These are phyloP conservation scores for Chlamydomonas eustigma DNA, from an alignment of 139 green algal species.

Conservation along the genomic window DNA sequence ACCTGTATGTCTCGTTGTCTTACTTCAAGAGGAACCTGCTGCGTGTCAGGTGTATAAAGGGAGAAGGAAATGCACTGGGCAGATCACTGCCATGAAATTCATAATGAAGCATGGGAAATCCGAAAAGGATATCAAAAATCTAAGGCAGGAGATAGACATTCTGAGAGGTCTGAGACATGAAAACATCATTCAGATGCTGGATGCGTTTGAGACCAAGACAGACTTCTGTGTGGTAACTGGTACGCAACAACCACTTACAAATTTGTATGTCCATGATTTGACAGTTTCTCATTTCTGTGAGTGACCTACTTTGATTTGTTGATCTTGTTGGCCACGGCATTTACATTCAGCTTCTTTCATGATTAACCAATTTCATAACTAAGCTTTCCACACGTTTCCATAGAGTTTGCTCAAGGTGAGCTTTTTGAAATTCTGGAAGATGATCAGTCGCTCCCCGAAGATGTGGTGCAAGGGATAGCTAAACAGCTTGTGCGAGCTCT, in stretches of 20 bases:
- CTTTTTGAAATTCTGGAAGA: slow-evolving; percentile 98
- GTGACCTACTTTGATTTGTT: too few species aligned
- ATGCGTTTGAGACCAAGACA: slow-evolving; percentile 92
- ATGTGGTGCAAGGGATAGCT: slow-evolving; percentile 75
- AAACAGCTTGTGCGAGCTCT: slow-evolving; percentile 90
- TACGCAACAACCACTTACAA: too few species aligned
- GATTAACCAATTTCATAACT: too few species aligned
- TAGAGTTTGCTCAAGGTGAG: slow-evolving; percentile 95
- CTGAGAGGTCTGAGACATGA: slow-evolving; percentile 80
- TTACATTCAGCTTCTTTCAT: too few species aligned
- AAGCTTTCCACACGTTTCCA: too few species aligned
- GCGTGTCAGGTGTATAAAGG: slow-evolving; percentile 94
- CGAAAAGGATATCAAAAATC: slow-evolving; percentile 85
- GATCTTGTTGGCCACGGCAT: too few species aligned
- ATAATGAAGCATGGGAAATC: slow-evolving; percentile 94
- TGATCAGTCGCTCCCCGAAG: slow-evolving; percentile 83
- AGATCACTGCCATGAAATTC: slow-evolving; percentile 98
- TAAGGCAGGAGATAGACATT: slow-evolving; percentile 96
- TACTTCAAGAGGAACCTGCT: too few species aligned
- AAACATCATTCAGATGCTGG: slow-evolving; percentile 94
- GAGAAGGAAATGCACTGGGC: slow-evolving; percentile 76
- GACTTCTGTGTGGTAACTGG: slow-evolving; percentile 95
- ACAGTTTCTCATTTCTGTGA: too few species aligned
- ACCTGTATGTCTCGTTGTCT: too few species aligned
- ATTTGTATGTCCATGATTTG: slow-evolving; percentile 1